Conservation (phyloP, 768 basidiomycete species). For the Mycena rebaudengoi region DNA sequence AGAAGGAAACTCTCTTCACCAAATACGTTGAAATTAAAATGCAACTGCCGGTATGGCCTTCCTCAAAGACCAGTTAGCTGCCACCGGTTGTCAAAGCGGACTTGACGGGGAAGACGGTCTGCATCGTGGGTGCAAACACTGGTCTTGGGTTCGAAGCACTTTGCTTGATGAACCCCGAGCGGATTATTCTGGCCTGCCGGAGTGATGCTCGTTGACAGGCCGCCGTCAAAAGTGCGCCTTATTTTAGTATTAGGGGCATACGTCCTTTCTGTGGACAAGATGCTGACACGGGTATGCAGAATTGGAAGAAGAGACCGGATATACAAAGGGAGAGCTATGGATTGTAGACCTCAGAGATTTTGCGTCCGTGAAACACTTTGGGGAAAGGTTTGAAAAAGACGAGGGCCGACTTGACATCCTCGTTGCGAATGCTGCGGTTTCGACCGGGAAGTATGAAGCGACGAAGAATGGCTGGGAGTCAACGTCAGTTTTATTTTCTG, state of each 20-base stretch:
- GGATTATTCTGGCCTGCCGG: constrained; percentile 43
- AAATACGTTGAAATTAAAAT: too few species aligned
- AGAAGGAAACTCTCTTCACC: too few species aligned
- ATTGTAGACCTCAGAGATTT: constrained; percentile 38
- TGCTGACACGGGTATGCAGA: constrained; percentile 19
- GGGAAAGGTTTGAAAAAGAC: constrained; percentile 27
- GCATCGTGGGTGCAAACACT: constrained; percentile 19
- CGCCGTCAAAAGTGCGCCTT: not conserved
- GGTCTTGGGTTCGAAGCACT: constrained; percentile 30
- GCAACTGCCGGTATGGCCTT: too few species aligned
- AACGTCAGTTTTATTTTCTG: not conserved
- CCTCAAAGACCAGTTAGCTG: constrained; percentile 4
- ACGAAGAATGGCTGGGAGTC: not conserved
- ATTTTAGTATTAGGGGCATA: too few species aligned
- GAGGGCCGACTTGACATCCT: constrained; percentile 11
- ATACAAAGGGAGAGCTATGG: constrained; percentile 36
- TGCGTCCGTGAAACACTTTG: constrained; percentile 38
- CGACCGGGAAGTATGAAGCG: not conserved
- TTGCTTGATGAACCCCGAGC: constrained; percentile 37
- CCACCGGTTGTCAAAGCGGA: constrained; percentile 28
- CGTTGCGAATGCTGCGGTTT: constrained; percentile 10
- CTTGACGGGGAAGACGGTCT: constrained; percentile 18
- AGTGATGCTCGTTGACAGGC: too few species aligned
- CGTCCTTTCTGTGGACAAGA: not conserved
- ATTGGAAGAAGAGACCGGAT: constrained; percentile 30